Conservation (phyloP, 495 filamentous ascomycete genomes). For the Tuber aestivum region DNA sequence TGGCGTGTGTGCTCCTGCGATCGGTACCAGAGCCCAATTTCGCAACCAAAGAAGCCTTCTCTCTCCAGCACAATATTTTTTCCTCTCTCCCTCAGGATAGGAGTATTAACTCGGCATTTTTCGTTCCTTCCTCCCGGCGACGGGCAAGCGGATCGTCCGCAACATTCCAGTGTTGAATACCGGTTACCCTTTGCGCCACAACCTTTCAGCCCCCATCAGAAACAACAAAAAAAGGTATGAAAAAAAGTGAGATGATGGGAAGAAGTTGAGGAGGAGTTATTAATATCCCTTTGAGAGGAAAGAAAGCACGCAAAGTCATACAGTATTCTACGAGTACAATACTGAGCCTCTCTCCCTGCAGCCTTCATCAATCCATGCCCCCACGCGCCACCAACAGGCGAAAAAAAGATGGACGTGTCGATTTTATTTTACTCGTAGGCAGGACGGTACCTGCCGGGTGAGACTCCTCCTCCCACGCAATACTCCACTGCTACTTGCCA, state of each 20-base stretch:
- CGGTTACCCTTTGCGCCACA: neutral
- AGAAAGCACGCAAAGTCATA: neutral
- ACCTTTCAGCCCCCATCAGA: neutral
- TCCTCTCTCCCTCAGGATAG: no score
- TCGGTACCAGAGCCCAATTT: no score
- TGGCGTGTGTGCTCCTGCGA: no score
- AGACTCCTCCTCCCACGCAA: neutral
- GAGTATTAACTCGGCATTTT: no score
- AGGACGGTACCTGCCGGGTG: neutral
- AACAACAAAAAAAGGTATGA: neutral
- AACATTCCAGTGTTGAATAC: no score
- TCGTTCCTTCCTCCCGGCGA: no score
- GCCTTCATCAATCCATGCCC: neutral
- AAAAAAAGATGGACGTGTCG: neutral
- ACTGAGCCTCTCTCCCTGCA: neutral
- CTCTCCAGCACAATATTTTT: no score
- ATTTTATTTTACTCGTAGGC: conserved; percentile 2
- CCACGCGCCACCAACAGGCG: neutral
- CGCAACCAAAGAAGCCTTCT: no score
- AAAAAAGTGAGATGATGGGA: neutral
- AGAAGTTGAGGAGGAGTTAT: neutral
- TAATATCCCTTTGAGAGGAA: neutral
- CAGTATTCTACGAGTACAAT: no score
- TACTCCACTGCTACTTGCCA: neutral
- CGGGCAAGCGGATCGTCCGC: no score